A percentile compares a stretch with the other conserved stretches of the same genome.
Evolutionary conservation across 768 basidiomycete genomes (phyloP).

Genomic region (Hydnum rufescens): DNA sequence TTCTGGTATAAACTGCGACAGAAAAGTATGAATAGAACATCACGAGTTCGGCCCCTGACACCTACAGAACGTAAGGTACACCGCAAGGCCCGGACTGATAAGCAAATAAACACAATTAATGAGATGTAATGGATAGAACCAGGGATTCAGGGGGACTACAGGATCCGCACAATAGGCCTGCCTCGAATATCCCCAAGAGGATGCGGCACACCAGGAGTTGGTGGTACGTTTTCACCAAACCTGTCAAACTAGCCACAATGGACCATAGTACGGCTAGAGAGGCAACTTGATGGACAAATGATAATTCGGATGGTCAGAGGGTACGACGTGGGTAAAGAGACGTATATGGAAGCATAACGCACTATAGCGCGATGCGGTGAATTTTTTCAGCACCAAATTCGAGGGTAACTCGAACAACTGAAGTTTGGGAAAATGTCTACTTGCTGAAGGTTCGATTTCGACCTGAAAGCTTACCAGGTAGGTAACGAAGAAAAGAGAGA

Average conservation of each 20-base stretch:
- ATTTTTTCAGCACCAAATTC: conserved; percentile 5
- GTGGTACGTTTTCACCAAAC: conserved; percentile 3
- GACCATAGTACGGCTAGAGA: conserved; percentile 2
- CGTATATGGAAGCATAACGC: background rate
- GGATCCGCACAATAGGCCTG: conserved; percentile 5
- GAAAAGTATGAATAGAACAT: background rate
- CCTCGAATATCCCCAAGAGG: conserved; percentile 7
- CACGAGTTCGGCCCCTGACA: background rate
- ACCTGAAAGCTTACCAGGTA: background rate
- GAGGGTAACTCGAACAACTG: background rate
- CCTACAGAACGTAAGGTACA: conserved; percentile 8
- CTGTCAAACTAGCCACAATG: conserved; percentile 5
- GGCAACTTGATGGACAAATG: background rate
- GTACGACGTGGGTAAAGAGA: background rate
- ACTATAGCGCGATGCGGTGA: conserved; percentile 6
- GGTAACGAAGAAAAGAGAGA: conserved; percentile 6
- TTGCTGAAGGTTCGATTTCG: background rate
- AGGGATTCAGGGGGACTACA: background rate
- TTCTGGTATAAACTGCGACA: conserved; percentile 5
- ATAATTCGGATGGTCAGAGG: background rate
- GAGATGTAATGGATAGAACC: background rate
- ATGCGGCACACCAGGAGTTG: conserved; percentile 5
- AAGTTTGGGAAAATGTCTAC: background rate
- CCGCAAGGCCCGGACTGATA: conserved; percentile 5
- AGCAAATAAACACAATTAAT: too few species aligned